phyloP scores from a whole-genome alignment of 805 yeast species.

The Allodekkera sacchari region DNA sequence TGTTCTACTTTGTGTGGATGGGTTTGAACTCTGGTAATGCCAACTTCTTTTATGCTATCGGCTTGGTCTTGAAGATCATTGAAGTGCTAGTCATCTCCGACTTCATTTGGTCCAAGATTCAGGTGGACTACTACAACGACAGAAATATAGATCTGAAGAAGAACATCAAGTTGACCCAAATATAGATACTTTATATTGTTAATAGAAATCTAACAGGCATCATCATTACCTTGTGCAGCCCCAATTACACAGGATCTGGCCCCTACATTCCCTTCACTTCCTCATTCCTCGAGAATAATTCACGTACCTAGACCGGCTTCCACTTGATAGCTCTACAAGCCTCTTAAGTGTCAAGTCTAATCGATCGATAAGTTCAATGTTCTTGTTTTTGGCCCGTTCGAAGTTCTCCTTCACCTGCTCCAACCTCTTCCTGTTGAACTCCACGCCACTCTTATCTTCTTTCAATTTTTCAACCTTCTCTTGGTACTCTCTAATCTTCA shows the following conservation, averaged over 20 bases:
- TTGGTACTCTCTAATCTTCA: constrained; percentile 7
- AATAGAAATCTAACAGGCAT: not conserved
- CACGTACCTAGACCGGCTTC: constrained; percentile 16
- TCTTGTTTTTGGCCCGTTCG: constrained; percentile 4
- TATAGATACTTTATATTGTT: constrained; percentile 2
- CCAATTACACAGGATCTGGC: too few relatives aligned
- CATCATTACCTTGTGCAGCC: not conserved
- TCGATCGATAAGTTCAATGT: constrained; percentile 7
- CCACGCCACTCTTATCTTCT: constrained; percentile 4
- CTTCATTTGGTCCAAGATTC: constrained; percentile 71
- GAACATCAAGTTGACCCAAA: constrained; percentile 42
- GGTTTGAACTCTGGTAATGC: constrained; percentile 91
- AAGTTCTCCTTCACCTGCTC: not conserved
- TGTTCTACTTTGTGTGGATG: constrained; percentile 92
- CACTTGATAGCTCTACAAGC: constrained; percentile 13
- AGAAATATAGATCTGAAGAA: constrained; percentile 30
- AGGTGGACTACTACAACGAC: constrained; percentile 47
- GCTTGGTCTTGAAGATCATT: constrained; percentile 68
- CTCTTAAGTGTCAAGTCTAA: constrained; percentile 12
- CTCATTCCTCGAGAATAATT: constrained; percentile 17
- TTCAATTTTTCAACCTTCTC: constrained; percentile 7
- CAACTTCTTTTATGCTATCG: constrained; percentile 92
- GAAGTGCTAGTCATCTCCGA: constrained; percentile 65
- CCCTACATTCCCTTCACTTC: too few relatives aligned
- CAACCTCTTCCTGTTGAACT: not conserved